A percentile compares a stretch with the other conserved stretches of the same genome.
Conservation (phyloP, 805 yeast genomes). For the Barnettozyma sucrosica region DNA sequence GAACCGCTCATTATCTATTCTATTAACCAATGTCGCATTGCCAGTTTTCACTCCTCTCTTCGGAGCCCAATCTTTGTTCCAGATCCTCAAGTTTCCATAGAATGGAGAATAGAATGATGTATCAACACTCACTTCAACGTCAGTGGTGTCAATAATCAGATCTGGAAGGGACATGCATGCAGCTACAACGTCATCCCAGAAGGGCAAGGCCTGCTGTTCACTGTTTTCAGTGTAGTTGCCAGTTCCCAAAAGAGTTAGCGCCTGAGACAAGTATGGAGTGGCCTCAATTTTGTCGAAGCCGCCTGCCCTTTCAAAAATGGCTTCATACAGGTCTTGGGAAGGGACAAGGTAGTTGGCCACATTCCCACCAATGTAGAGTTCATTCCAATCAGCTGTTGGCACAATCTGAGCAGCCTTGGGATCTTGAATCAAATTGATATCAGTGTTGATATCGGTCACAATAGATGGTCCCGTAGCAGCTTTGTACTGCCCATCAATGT, state of each 20-base stretch:
- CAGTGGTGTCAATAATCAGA: slow-evolving; percentile 26
- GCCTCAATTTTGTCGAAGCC: slow-evolving; percentile 25
- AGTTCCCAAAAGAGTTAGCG: slow-evolving; percentile 28
- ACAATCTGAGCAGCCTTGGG: slow-evolving; percentile 42
- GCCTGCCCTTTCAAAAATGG: slow-evolving; percentile 33
- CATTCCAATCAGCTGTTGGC: slow-evolving; percentile 36
- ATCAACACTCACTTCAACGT: slow-evolving; percentile 33
- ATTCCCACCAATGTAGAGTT: slow-evolving; percentile 35
- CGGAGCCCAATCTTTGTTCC: slow-evolving; percentile 35
- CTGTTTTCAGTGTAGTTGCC: slow-evolving; percentile 31
- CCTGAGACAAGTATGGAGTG: slow-evolving; percentile 27
- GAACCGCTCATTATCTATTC: slow-evolving; percentile 28
- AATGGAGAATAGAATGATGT: slow-evolving; percentile 37
- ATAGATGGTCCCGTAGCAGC: slow-evolving; percentile 29
- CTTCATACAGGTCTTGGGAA: slow-evolving; percentile 33
- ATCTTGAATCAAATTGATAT: slow-evolving; percentile 38
- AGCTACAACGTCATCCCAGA: slow-evolving; percentile 39
- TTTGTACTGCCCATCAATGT: slow-evolving; percentile 35
- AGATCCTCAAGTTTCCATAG: slow-evolving; percentile 36
- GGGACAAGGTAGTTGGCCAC: slow-evolving; percentile 37
- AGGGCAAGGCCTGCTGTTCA: slow-evolving; percentile 34
- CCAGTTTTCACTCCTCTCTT: slow-evolving; percentile 28
- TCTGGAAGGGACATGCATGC: slow-evolving; percentile 33
- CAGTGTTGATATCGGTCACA: slow-evolving; percentile 36
- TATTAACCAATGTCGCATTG: slow-evolving; percentile 32